Percentiles rank a stretch among this genome's conserved stretches.
Conservation (phyloP, 306 rosid genomes). For the Vigna hirtella region DNA sequence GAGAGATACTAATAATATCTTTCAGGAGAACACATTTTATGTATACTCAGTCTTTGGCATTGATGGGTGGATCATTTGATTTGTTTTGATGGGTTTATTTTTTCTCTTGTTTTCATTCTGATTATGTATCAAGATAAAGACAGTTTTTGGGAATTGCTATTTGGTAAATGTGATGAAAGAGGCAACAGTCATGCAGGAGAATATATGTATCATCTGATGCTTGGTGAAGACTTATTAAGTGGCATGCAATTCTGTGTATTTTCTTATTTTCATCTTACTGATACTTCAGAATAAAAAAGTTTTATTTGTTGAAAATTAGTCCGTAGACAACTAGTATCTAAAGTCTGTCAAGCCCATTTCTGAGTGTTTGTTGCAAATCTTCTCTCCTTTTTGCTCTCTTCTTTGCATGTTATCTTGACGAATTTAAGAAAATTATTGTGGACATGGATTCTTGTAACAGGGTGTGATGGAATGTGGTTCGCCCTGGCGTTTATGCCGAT, state of each 20-base stretch:
- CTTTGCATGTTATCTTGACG: slow-evolving; percentile 6
- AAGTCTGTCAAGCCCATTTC: neutral
- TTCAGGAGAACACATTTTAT: neutral
- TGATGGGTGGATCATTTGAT: slow-evolving; percentile 30
- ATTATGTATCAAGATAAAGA: neutral
- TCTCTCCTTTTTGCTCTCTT: neutral
- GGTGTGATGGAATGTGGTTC: slow-evolving; percentile 17
- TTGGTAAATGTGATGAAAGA: neutral
- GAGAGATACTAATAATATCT: neutral
- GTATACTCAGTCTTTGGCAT: neutral
- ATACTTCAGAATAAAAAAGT: neutral
- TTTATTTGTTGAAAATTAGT: neutral
- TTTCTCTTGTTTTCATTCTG: neutral
- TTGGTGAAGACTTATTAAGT: neutral
- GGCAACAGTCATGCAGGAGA: neutral
- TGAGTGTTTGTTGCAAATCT: slow-evolving; percentile 10
- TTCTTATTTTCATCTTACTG: slow-evolving; percentile 1
- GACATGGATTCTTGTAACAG: slow-evolving; percentile 26
- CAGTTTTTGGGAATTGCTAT: neutral
- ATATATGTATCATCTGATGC: neutral
- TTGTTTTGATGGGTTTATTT: neutral
- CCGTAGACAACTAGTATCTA: neutral
- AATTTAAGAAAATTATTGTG: slow-evolving; percentile 5
- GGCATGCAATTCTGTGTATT: neutral
- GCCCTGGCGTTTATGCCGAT: neutral